phyloP scores from a whole-genome alignment of 176 grass and related monocot genomes.

The Olyra latifolia region DNA sequence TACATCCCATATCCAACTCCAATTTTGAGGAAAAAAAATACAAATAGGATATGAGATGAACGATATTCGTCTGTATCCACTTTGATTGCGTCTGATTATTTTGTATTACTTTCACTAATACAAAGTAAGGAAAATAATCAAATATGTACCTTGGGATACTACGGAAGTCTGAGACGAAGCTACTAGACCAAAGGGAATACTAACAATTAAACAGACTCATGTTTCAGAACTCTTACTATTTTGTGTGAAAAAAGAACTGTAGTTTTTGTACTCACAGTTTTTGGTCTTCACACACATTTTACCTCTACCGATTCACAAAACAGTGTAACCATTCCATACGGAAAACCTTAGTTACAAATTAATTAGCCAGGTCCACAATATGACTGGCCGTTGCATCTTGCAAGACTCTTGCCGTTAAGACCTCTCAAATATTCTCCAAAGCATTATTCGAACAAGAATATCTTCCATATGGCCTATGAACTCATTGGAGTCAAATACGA shows the following conservation, averaged over 20 bases:
- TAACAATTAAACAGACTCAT: neutral
- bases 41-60: too few species aligned
- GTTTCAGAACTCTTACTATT: neutral
- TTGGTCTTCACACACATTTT: neutral
- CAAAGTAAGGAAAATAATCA: neutral
- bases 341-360: neutral
- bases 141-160: neutral
- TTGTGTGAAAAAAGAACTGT: neutral
- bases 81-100: too few species aligned
- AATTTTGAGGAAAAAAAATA: too few species aligned
- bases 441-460: neutral
- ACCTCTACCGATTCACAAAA: neutral
- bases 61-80: too few species aligned
- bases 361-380: neutral
- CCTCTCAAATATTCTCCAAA: conserved; percentile 16
- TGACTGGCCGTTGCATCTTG: conserved; percentile 20
- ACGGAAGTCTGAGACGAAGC: too few species aligned
- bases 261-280: neutral
- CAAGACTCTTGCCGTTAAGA: neutral
- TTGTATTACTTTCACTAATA: neutral
- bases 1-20: too few species aligned
- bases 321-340: neutral
- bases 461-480: neutral
- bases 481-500: neutral
- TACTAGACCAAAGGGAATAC: neutral